Evolutionary conservation across 1,284 basidiomycete species (phyloP).

Genomic region (Thecaphora thlaspeos): DNA sequence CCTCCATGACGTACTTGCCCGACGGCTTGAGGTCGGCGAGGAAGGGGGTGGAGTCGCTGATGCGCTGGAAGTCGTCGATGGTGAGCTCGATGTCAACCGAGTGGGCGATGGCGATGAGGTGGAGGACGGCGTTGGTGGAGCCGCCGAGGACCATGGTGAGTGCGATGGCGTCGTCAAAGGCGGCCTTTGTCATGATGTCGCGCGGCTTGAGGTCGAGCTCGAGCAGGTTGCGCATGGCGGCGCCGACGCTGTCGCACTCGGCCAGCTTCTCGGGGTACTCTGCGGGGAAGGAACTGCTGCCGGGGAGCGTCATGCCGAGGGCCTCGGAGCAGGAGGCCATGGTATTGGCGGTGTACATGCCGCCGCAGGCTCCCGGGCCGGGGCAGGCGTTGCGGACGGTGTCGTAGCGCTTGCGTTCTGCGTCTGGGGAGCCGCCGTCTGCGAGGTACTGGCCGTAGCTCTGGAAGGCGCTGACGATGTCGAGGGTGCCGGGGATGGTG

Average conservation of each 20-base stretch:
- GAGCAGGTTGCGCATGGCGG: slow-evolving; percentile 51
- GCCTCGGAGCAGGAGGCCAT: slow-evolving; percentile 56
- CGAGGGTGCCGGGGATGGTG: slow-evolving; percentile 42
- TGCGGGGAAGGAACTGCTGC: slow-evolving; percentile 52
- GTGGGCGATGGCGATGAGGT: slow-evolving; percentile 55
- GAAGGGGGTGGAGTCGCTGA: slow-evolving; percentile 53
- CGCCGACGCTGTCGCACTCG: slow-evolving; percentile 49
- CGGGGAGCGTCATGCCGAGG: slow-evolving; percentile 56
- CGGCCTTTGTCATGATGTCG: slow-evolving; percentile 53
- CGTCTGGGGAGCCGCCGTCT: slow-evolving; percentile 47
- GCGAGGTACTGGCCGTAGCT: slow-evolving; percentile 55
- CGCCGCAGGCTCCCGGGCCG: slow-evolving; percentile 55
- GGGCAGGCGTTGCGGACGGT: slow-evolving; percentile 54
- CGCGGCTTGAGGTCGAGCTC: slow-evolving; percentile 55
- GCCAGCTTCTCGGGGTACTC: slow-evolving; percentile 54
- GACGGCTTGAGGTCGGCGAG: slow-evolving; percentile 56
- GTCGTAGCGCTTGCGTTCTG: slow-evolving; percentile 54
- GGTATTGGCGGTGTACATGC: slow-evolving; percentile 58
- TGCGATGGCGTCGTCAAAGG: slow-evolving; percentile 55
- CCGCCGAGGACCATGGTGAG: slow-evolving; percentile 57
- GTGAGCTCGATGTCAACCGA: slow-evolving; percentile 48
- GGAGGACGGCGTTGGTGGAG: slow-evolving; percentile 54
- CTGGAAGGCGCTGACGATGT: slow-evolving; percentile 57
- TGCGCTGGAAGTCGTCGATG: slow-evolving; percentile 56
- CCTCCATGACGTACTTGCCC: slow-evolving; percentile 58